A percentile compares a stretch with the other conserved stretches of the same genome.
Evolutionary conservation across 163 green algal genomes (phyloP).

Genomic region (Volvox carteri): DNA sequence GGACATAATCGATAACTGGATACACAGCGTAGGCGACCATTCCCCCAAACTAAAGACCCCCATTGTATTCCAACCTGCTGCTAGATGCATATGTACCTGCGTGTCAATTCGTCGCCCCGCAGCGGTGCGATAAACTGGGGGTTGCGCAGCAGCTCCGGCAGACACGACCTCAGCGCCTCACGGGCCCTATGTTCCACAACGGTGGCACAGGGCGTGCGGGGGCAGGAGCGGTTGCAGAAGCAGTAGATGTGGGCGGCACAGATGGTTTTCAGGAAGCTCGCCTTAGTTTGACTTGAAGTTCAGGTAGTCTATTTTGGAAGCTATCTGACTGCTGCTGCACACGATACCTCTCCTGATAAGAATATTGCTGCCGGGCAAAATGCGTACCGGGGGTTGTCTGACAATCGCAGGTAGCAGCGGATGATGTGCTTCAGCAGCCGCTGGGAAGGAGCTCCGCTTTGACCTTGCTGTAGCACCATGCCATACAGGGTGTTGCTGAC

Average conservation of each 20-base stretch:
- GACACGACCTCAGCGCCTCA: slow-evolving; percentile 94
- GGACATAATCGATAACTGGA: too few species aligned
- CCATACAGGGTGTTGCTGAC: slow-evolving; percentile 91
- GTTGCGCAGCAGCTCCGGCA: slow-evolving; percentile 93
- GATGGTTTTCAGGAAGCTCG: too few species aligned
- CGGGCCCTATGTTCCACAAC: slow-evolving; percentile 74
- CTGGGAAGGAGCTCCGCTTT: slow-evolving; percentile 85
- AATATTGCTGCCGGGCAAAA: too few species aligned
- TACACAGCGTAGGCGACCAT: neutral
- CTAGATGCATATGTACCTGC: slow-evolving; percentile 72
- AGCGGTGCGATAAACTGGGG: slow-evolving; percentile 92
- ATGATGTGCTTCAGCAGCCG: slow-evolving; percentile 99
- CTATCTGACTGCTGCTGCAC: too few species aligned
- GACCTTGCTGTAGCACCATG: slow-evolving; percentile 85
- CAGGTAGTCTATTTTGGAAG: too few species aligned
- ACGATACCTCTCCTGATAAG: too few species aligned
- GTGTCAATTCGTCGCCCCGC: slow-evolving; percentile 93
- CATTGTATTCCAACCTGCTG: too few species aligned
- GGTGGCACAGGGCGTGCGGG: neutral
- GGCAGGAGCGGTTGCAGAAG: too few species aligned
- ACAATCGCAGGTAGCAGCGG: slow-evolving; percentile 97
- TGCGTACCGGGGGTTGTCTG: slow-evolving; percentile 90
- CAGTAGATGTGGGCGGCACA: too few species aligned
- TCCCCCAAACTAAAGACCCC: neutral
- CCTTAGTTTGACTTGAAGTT: too few species aligned